Evolutionary conservation across 495 filamentous ascomycete genomes (phyloP).

Genomic region (Xylaria grammica): DNA sequence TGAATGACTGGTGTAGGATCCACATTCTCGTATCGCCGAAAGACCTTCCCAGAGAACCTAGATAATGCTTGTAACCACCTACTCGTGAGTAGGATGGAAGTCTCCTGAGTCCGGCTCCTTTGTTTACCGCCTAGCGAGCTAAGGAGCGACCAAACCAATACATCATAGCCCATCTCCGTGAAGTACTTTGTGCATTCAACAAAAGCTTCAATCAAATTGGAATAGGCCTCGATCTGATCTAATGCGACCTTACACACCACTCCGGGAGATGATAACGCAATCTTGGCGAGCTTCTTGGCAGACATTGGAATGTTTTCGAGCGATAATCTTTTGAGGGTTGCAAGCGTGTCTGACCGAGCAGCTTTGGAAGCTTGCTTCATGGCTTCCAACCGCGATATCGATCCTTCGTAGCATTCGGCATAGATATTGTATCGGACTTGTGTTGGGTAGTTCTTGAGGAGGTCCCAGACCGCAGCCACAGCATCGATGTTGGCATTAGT

Average conservation of each 20-base stretch:
- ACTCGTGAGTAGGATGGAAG: constrained; percentile 81
- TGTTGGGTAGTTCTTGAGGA: constrained; percentile 80
- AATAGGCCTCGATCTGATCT: constrained; percentile 86
- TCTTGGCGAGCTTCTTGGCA: constrained; percentile 84
- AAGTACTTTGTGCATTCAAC: constrained; percentile 94
- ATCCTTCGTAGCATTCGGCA: constrained; percentile 85
- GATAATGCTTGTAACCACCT: constrained; percentile 86
- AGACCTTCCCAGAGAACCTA: constrained; percentile 84
- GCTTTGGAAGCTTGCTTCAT: constrained; percentile 79
- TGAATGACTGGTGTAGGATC: constrained; percentile 84
- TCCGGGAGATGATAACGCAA: constrained; percentile 85
- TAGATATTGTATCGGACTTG: constrained; percentile 85
- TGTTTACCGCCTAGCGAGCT: constrained; percentile 76
- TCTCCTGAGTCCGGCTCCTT: constrained; percentile 77
- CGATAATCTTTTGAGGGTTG: constrained; percentile 82
- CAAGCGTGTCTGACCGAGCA: constrained; percentile 75
- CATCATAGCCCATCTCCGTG: constrained; percentile 88
- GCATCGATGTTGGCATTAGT: constrained; percentile 80
- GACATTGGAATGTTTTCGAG: constrained; percentile 83
- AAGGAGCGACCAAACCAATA: constrained; percentile 86
- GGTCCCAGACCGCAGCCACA: constrained; percentile 81
- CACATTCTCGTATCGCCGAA: constrained; percentile 80
- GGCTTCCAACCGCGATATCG: constrained; percentile 74
- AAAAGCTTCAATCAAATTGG: constrained; percentile 89
- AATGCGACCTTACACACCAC: constrained; percentile 87